phyloP scores from a whole-genome alignment of 2,329 filamentous ascomycete genomes.

The Sphaerulina vaccinii region DNA sequence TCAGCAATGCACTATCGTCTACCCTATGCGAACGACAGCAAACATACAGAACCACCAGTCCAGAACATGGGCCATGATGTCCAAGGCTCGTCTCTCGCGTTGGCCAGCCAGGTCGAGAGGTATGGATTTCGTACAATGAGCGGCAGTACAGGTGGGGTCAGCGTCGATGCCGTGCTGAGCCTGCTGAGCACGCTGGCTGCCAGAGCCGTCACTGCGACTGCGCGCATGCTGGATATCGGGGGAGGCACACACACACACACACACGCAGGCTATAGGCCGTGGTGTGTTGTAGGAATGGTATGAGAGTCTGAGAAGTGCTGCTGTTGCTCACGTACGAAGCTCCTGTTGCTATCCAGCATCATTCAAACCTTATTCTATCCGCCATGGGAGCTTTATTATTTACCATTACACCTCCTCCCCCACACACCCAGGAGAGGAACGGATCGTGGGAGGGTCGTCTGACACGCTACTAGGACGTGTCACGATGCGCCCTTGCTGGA shows the following conservation, averaged over 20 bases:
- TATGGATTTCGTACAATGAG: constrained; percentile 54
- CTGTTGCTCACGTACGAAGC: too few species aligned
- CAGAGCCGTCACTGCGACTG: constrained; percentile 18
- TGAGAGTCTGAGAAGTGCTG: too few species aligned
- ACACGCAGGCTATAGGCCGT: too few species aligned
- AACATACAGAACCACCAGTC: constrained; percentile 62
- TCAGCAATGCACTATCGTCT: constrained; percentile 19
- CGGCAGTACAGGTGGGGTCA: constrained; percentile 55
- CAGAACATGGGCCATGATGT: constrained; percentile 84
- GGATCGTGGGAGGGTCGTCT: constrained; percentile 15
- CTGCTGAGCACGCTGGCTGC: constrained; percentile 27
- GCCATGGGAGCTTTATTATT: too few species aligned
- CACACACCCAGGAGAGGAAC: background rate
- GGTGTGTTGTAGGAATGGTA: background rate
- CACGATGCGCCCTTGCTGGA: background rate
- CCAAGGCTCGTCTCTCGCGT: constrained; percentile 74
- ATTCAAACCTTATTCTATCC: too few species aligned
- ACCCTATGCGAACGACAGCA: background rate
- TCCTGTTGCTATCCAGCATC: too few species aligned
- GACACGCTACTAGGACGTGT: constrained; percentile 10
- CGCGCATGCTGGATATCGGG: constrained; percentile 22
- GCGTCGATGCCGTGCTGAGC: constrained; percentile 48
- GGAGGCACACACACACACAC: too few species aligned
- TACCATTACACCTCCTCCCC: too few species aligned
- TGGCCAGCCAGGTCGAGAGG: constrained; percentile 56